Base-by-base conservation (phyloP, 2,329 filamentous ascomycete genomes). In the Ceratocystis papillata region DNA sequence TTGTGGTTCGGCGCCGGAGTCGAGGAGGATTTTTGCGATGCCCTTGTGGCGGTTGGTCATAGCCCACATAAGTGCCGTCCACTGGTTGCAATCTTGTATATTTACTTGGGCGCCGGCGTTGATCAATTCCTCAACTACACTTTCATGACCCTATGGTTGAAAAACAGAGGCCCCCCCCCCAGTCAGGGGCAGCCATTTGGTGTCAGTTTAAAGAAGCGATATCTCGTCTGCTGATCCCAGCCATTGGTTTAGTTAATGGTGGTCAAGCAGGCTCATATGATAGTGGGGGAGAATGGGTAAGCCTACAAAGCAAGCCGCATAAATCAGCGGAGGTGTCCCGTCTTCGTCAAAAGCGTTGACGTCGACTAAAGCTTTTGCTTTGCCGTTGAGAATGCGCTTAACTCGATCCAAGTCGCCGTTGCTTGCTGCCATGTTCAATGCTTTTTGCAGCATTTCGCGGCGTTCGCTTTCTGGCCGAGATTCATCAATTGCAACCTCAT, bases 41-140 rank as follows among this genome's bases (percentile, higher is more conserved):
- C 86, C 87, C 77, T 97, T 97, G 77, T 99, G 94, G 67, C 92
- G 81, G 75, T 99, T 99, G 66, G 94, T 99, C 90, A 97, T 97
- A 62, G 94, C 93, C 94, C 94, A 99, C 92, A 99, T 99, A 68
- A 99, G 80, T 15, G 94, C 89, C 72, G 90, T 97, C 94, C 94
- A 99, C 73, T 95, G 88, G 73, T 97, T 97, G 69, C 87, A 89
- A 74, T 99, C 94, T 76, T 97, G 93, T 72, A 87, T 87, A 77
- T 99, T 91, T 64, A 97, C 91, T 71, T 90, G 84, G 48, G 88
- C 93, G 28, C 93, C 92, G 8, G 90, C 90, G 67, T 90, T 84
- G 64, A 99, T 84, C 63, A 99, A 82, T 46, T 87, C 85, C 67
- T 87, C 83, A 28, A 97, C 94, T 3, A 96, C 92, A 60, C 87